Conservation (phyloP, 2,329 filamentous ascomycete species). For the Penicillium sp. region DNA sequence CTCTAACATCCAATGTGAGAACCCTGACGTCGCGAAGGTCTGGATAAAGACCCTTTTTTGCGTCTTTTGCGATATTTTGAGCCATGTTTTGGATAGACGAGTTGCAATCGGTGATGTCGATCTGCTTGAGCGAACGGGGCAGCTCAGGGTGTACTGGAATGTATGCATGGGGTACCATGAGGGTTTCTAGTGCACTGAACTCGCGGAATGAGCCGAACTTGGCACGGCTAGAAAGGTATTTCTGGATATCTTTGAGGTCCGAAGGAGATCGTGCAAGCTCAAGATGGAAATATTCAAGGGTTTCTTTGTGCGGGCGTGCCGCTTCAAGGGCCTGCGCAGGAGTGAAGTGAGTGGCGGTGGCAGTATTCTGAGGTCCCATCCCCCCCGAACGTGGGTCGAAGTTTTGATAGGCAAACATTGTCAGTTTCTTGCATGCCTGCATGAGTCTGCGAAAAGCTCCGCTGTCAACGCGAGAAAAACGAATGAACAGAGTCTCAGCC, state of each 20-base stretch:
- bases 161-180: background rate
- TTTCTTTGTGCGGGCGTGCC: background rate
- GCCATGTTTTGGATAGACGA: background rate
- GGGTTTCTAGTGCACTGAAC: background rate
- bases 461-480: conserved; percentile 1
- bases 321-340: background rate
- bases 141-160: background rate
- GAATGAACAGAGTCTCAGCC: background rate
- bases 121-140: background rate
- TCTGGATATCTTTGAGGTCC: background rate
- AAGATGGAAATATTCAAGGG: background rate
- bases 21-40: background rate
- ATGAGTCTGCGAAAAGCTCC: background rate
- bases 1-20: background rate
- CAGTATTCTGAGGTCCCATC: background rate
- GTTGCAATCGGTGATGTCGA: background rate
- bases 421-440: conserved; percentile 7
- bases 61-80: background rate
- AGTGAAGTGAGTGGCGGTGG: background rate
- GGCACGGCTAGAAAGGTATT: background rate
- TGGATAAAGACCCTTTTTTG: background rate
- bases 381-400: conserved; percentile 3
- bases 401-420: conserved; percentile 12
- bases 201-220: background rate
- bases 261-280: background rate